These are phyloP conservation scores for Asterionellopsis glacialis DNA, from an alignment of 108 stramenopile genomes.

Conservation along the genomic window DNA sequence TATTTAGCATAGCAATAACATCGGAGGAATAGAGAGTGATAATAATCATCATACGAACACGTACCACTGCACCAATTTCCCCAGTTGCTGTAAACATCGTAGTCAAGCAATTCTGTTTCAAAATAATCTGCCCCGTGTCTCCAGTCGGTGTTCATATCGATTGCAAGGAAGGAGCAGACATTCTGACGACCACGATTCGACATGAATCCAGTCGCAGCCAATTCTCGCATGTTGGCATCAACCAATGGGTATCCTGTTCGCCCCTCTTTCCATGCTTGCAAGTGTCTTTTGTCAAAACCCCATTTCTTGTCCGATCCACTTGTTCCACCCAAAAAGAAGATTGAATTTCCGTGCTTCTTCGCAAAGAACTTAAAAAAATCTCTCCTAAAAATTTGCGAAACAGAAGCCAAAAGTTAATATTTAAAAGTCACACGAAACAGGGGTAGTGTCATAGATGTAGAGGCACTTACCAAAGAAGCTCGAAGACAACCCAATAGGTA, in stretches of 20 bases:
- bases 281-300: conserved; percentile 55
- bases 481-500: conserved; percentile 98
- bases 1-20: conserved; percentile 1
- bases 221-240: conserved; percentile 99
- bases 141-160: conserved; percentile 96
- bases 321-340: conserved; percentile 84
- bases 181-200: conserved; percentile 96
- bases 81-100: conserved; percentile 94
- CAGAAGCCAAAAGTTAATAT: no score
- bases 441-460: no score
- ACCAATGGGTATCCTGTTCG: conserved; percentile 89
- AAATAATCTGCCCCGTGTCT: conserved; percentile 92
- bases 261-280: conserved; percentile 79
- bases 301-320: conserved; percentile 37
- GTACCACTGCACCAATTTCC: conserved; percentile 89
- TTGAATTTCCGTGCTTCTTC: conserved; percentile 73
- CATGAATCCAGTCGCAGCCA: conserved; percentile 94
- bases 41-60: neutral
- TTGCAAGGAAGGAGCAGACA: conserved; percentile 88
- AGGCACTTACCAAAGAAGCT: conserved; percentile 68
- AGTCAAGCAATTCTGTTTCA: conserved; percentile 88
- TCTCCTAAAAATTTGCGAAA: conserved; percentile 15
- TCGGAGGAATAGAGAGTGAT: neutral
- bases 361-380: conserved; percentile 95
- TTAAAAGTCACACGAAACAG: no score